Evolutionary conservation across 1,284 basidiomycete genomes (phyloP), one percentile per base, ranked within the genome.

Genomic region (Melanopsichium pennsylvanicum): DNA sequence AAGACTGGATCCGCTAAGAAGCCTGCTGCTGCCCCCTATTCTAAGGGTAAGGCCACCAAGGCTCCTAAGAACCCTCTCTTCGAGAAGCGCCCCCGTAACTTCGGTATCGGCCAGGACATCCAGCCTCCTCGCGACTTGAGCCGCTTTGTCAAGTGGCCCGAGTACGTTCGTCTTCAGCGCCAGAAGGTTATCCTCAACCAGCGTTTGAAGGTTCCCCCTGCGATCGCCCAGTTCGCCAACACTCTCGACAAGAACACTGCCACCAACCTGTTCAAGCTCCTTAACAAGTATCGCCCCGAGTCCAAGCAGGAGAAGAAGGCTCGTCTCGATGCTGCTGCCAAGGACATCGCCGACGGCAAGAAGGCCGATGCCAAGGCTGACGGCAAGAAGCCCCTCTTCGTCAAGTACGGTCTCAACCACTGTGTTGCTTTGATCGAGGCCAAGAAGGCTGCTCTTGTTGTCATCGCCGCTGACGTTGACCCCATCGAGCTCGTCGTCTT

Each of bases 241-340:
- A 95, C 93, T 40, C 87, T 98, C 78, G 95, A 98, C 88, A 97
- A 97, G 88, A 98, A 97, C 88, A 97, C 94, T 52, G 95, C 95
- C 40, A 95, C 92, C 54, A 93, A 97, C 84, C 85, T 97, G 67
- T 97, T 97, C 90, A 94, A 95, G 85, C 88, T 98, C 72, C 83
- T 97, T 56, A 95, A 97, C 89, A 97, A 97, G 88, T 90, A 85
- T 83, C 89, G 91, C 74, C 92, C 92, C 27, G 92, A 94, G 86
- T 88, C 89, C 64, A 95, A 93, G 87, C 89, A 90, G 83, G 94
- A 97, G 88, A 97, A 98, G 89, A 95, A 95, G 87, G 88, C 88
- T 62, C 93, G 94, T 85, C 88, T 98, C 46, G 85, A 88, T 70
- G 85, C 87, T 40, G 83, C 86, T 55, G 92, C 92, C 42, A 87